Percentiles rank a stretch among this genome's conserved stretches.
phyloP scores from a whole-genome alignment of 352 stramenopile genomes.

The Globisporangium heterothallicum region DNA sequence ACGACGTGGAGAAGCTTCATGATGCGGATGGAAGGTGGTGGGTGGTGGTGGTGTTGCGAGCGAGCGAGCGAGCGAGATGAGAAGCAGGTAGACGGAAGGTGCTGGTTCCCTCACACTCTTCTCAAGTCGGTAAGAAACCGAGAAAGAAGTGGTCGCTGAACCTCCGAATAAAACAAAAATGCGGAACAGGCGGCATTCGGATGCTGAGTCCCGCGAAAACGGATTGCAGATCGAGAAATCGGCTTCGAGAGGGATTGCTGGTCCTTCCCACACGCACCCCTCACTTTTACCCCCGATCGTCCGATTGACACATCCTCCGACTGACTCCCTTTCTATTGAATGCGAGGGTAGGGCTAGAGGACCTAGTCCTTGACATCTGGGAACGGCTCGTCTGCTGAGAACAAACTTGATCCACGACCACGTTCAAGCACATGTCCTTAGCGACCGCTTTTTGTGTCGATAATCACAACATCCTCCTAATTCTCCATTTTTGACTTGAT shows the following conservation, averaged over 20 bases:
- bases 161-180: conserved; percentile 45
- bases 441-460: no score
- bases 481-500: no score
- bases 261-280: not conserved
- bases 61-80: conserved; percentile 1
- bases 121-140: not conserved
- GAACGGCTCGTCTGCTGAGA: no score
- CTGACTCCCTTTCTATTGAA: not conserved
- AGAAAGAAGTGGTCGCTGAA: conserved; percentile 18
- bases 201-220: not conserved
- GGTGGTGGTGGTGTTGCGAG: not conserved
- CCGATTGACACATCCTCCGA: not conserved
- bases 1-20: conserved; percentile 39
- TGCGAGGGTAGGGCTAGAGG: no score
- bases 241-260: not conserved
- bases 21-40: not conserved
- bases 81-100: not conserved
- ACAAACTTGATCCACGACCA: no score
- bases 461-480: no score
- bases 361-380: no score
- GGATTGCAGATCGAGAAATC: not conserved
- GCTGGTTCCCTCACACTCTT: conserved; percentile 5
- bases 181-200: not conserved
- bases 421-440: no score
- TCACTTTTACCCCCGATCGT: not conserved